Evolutionary conservation across 78 protist species (phyloP), one percentile per base, ranked within the genome.

Genomic region (Guillardia theta): DNA sequence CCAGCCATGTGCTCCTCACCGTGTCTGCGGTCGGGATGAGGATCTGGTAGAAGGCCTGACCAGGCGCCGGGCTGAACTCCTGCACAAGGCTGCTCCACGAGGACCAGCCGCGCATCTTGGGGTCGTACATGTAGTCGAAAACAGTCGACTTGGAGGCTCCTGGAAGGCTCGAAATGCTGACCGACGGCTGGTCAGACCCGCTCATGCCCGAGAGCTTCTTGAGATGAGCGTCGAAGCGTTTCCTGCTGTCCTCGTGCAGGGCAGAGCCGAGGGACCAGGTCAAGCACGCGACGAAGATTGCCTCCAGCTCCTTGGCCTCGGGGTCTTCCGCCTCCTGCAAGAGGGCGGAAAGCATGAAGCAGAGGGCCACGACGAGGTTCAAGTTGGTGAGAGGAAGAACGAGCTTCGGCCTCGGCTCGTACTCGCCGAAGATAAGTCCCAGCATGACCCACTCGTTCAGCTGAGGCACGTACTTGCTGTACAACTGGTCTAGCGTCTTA

Each of bases 11-110:
- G 9, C 43, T 18, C 39, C 98, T 94, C 15, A 90, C 92, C n/a
- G 87, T 64, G 88, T 98, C 99, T 33, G 95, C 58, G 3, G 98
- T 97, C 22, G 99, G 99, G 41, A 97, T 94, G 64, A 96, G 88
- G 21, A 95, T 54, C 9, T 94, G 15, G 0, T 94, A 8, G 95
- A 97, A 58, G 39, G 21, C 70, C 27, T 24, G 27, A 30, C 70
- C 70, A 9, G 70, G 70, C 44, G 96, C 95, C 88, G 78, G 96
- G n/a, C 12, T 0, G 93, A 90, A 97, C 53, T 15, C 47, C 83
- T 94, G 94, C 12, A 96, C 95, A 37, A 0, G 30, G 0, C 93
- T 4, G 37, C 1, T 44, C 98, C 98, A 97, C 30, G 41, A 93
- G 45, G 0, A 70, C 98, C 98, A 98, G 30, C 64, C 44, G 64